Evolutionary conservation across 1,139 yeast species (phyloP).

Genomic region (Groenewaldozyma auringiensis): DNA sequence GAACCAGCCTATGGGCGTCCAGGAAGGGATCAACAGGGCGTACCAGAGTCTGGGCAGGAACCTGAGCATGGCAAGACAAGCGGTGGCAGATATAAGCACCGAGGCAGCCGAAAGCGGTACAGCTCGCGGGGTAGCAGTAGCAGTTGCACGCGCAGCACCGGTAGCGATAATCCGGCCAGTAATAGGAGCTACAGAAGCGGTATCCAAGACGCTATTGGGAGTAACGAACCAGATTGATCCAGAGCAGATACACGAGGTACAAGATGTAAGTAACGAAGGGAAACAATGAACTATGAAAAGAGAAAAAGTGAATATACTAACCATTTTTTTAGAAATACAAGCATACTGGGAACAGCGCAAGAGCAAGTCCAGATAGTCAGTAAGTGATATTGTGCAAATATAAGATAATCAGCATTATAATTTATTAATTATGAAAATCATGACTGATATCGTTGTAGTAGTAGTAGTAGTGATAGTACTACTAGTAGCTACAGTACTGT

Average conservation of each 20-base stretch:
- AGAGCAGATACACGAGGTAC: slow-evolving; percentile 40
- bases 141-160: slow-evolving; percentile 73
- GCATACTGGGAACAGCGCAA: neutral
- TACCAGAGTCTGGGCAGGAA: slow-evolving; percentile 66
- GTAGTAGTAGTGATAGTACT: no score
- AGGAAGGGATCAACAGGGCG: slow-evolving; percentile 68
- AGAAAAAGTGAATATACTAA: neutral
- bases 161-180: slow-evolving; percentile 74
- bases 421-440: no score
- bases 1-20: slow-evolving; percentile 66
- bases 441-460: no score
- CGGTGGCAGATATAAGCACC: slow-evolving; percentile 50
- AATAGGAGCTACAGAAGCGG: slow-evolving; percentile 89
- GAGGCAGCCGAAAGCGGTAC: slow-evolving; percentile 47
- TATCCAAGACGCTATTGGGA: slow-evolving; percentile 76
- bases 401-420: no score
- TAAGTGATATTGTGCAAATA: no score
- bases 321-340: slow-evolving; percentile 10
- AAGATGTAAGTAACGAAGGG: slow-evolving; percentile 36
- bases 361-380: neutral
- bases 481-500: no score
- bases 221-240: slow-evolving; percentile 76
- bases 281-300: neutral
- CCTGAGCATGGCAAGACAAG: slow-evolving; percentile 56
- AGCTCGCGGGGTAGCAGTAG: slow-evolving; percentile 56